Evolutionary conservation across 2,329 filamentous ascomycete species (phyloP).

Genomic region (Sclerotinia nivalis): DNA sequence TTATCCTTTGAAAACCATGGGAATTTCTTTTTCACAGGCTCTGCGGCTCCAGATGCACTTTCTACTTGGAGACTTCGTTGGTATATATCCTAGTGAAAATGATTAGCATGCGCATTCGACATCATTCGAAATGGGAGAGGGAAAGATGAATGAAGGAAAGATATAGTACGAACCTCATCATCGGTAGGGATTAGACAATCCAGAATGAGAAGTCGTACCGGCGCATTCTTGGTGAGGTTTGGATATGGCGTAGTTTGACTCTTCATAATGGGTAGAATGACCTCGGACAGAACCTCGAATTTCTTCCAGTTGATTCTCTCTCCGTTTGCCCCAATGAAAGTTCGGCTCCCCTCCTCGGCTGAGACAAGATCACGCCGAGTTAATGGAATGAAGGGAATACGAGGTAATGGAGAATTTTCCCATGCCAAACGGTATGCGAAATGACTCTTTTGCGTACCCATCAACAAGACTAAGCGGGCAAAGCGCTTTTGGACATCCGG

Average conservation of each 20-base stretch:
- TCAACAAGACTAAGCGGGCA: slow-evolving; percentile 83
- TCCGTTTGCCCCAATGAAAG: slow-evolving; percentile 73
- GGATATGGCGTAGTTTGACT: slow-evolving; percentile 85
- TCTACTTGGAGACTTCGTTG: slow-evolving; percentile 62
- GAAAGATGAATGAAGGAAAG: not conserved
- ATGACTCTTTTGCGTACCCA: slow-evolving; percentile 90
- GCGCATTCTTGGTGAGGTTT: slow-evolving; percentile 67
- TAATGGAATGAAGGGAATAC: slow-evolving; percentile 91
- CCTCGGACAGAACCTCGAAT: slow-evolving; percentile 93
- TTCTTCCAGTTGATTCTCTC: slow-evolving; percentile 96
- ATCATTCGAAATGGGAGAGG: slow-evolving; percentile 1
- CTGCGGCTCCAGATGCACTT: slow-evolving; percentile 49
- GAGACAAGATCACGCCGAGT: slow-evolving; percentile 87
- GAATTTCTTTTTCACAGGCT: slow-evolving; percentile 63
- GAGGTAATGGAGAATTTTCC: slow-evolving; percentile 88
- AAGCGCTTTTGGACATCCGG: slow-evolving; percentile 77
- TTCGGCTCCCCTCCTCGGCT: slow-evolving; percentile 88
- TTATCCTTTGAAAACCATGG: slow-evolving; percentile 55
- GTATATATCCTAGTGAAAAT: slow-evolving; percentile 58
- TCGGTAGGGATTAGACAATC: slow-evolving; percentile 81
- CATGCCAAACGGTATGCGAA: slow-evolving; percentile 95
- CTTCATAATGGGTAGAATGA: slow-evolving; percentile 85
- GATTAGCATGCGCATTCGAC: slow-evolving; percentile 15
- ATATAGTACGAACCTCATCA: slow-evolving; percentile 70
- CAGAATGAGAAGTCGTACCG: slow-evolving; percentile 72